Conservation (phyloP, 495 filamentous ascomycete species). For the Lasiosphaeria hispida region DNA sequence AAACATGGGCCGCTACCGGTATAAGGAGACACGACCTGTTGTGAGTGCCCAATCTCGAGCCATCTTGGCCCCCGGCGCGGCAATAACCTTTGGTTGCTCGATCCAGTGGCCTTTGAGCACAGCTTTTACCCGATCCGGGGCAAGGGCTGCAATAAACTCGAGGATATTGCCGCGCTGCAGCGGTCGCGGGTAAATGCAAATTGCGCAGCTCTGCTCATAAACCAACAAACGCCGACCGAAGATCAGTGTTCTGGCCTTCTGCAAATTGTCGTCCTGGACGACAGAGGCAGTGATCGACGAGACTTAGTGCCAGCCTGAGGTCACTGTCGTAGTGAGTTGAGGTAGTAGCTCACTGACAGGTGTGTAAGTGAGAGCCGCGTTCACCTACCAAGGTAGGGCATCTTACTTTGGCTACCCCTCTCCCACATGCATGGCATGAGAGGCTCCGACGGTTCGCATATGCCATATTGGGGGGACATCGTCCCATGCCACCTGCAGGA, state of each 20-base stretch:
- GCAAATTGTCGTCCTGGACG: neutral
- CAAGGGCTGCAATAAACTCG: slow-evolving; percentile 26
- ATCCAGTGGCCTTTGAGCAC: slow-evolving; percentile 5
- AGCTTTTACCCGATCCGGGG: slow-evolving; percentile 34
- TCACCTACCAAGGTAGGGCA: no score
- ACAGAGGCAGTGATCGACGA: no score
- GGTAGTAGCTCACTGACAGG: no score
- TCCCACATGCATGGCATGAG: no score
- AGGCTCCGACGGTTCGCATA: no score
- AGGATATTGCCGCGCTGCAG: slow-evolving; percentile 22
- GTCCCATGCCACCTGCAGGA: no score
- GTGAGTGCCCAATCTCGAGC: slow-evolving; percentile 5
- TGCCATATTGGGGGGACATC: no score
- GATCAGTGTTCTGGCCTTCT: neutral
- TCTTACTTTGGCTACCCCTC: no score
- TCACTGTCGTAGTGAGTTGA: no score
- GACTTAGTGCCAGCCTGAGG: no score
- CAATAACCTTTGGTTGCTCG: slow-evolving; percentile 11
- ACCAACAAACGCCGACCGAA: neutral
- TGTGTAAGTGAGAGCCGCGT: no score
- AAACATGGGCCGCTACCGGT: neutral
- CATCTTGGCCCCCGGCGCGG: slow-evolving; percentile 16
- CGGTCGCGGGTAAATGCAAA: slow-evolving; percentile 28
- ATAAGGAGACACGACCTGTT: neutral
- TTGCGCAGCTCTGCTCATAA: neutral